These are phyloP conservation scores for Hypomyces perniciosus DNA, from an alignment of 2,329 filamentous ascomycete species.

Conservation along the genomic window DNA sequence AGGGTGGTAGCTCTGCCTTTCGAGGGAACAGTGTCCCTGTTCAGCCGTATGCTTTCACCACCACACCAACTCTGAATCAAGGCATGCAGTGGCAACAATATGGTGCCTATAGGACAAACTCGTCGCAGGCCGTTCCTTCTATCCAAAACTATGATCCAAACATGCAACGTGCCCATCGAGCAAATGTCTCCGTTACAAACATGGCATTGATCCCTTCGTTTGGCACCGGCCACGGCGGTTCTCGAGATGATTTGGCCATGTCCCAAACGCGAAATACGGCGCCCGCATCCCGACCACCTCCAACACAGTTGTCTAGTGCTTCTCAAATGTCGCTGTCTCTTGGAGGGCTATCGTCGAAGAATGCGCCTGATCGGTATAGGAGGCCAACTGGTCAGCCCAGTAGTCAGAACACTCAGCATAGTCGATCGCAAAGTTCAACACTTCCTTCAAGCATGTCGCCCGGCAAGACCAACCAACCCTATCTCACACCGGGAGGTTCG, in stretches of 20 bases:
- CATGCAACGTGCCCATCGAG: constrained; percentile 22
- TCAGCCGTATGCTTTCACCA: constrained; percentile 71
- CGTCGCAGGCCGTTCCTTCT: constrained; percentile 39
- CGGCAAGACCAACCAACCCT: constrained; percentile 25
- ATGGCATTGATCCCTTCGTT: constrained; percentile 33
- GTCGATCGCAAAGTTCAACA: constrained; percentile 31
- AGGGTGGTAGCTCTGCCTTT: constrained; percentile 39
- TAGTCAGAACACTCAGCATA: constrained; percentile 35
- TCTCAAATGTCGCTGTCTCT: constrained; percentile 43
- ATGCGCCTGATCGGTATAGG: constrained; percentile 71
- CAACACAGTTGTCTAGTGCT: constrained; percentile 32
- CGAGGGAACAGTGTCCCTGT: constrained; percentile 54
- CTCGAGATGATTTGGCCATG: constrained; percentile 48
- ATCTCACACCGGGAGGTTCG: constrained; percentile 23
- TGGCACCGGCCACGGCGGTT: constrained; percentile 34
- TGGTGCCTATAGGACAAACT: constrained; percentile 41
- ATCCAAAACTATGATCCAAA: constrained; percentile 20
- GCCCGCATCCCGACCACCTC: constrained; percentile 37
- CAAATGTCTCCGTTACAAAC: constrained; percentile 35
- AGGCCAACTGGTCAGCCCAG: constrained; percentile 40
- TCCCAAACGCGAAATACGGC: constrained; percentile 36
- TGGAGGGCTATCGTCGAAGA: constrained; percentile 34
- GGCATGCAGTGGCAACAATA: constrained; percentile 46
- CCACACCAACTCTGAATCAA: constrained; percentile 59
- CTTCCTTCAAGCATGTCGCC: constrained; percentile 22